These are phyloP conservation scores for Gossypium rotundifolium DNA, from an alignment of 345 rosid genomes.

Conservation along the genomic window DNA sequence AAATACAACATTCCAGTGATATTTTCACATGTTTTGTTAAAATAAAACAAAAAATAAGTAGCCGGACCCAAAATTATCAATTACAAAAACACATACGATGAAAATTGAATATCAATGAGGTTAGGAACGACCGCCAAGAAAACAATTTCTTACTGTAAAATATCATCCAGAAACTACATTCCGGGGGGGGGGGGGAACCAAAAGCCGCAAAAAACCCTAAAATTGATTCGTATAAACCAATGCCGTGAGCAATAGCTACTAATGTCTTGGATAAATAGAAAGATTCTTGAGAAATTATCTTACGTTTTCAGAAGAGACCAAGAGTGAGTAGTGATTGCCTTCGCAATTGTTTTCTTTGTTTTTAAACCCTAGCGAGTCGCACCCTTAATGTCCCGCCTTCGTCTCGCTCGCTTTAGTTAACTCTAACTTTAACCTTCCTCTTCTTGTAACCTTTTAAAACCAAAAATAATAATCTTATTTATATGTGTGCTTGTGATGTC, in stretches of 20 bases:
- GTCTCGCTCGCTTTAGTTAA: background rate
- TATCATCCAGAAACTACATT: background rate
- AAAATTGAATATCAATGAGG: background rate
- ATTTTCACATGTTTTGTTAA: background rate
- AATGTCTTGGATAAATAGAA: background rate
- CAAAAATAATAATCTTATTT: background rate
- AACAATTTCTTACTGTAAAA: background rate
- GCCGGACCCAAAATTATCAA: background rate
- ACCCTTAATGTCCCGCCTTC: background rate
- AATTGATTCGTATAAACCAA: background rate
- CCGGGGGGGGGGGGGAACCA: background rate
- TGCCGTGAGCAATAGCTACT: background rate
- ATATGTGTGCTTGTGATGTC: background rate
- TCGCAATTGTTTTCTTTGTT: background rate
- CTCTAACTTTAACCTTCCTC: background rate
- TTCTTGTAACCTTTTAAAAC: background rate
- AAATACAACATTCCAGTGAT: background rate
- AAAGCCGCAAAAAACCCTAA: background rate
- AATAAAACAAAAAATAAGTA: background rate
- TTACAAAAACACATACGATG: background rate
- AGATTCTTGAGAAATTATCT: background rate
- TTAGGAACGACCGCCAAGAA: background rate
- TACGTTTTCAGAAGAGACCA: constrained; percentile 4
- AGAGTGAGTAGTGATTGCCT: background rate
- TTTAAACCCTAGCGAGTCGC: background rate